Percentiles rank a stretch among this genome's conserved stretches.
These are phyloP conservation scores for Orbilia blumenaviensis DNA, from an alignment of 2,329 filamentous ascomycete genomes.

Conservation along the genomic window DNA sequence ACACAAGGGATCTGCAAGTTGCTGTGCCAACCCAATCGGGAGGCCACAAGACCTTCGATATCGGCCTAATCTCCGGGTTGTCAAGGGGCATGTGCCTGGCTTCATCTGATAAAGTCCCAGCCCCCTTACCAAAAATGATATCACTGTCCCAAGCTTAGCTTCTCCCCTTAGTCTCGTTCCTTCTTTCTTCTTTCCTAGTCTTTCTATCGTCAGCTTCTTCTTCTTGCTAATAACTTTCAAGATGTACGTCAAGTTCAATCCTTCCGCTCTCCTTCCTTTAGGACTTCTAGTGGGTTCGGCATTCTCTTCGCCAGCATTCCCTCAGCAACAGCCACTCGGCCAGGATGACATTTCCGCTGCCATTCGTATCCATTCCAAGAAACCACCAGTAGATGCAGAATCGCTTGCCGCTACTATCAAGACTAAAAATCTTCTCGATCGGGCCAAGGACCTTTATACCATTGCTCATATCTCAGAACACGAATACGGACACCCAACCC, in stretches of 20 bases:
- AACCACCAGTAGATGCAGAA: slow-evolving; percentile 22
- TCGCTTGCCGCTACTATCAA: slow-evolving; percentile 62
- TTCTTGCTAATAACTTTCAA: slow-evolving; percentile 1
- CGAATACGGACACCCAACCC: slow-evolving; percentile 74
- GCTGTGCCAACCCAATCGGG: slow-evolving; percentile 33
- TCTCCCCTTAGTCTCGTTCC: not conserved
- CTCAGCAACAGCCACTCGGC: slow-evolving; percentile 21
- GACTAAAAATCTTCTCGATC: slow-evolving; percentile 67
- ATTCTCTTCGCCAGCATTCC: not conserved
- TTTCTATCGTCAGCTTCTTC: not conserved
- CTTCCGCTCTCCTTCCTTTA: slow-evolving; percentile 20
- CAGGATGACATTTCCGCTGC: slow-evolving; percentile 2
- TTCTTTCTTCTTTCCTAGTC: not conserved
- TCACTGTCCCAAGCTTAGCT: slow-evolving; percentile 15
- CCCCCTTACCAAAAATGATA: slow-evolving; percentile 27
- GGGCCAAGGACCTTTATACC: slow-evolving; percentile 70
- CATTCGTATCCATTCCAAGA: slow-evolving; percentile 26
- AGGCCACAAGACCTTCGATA: slow-evolving; percentile 7
- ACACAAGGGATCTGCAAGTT: slow-evolving; percentile 33
- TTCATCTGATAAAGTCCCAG: slow-evolving; percentile 11
- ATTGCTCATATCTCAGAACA: slow-evolving; percentile 69
- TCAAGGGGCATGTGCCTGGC: not conserved
- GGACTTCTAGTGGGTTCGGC: slow-evolving; percentile 23
- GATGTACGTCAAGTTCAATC: slow-evolving; percentile 44
- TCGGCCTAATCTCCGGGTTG: slow-evolving; percentile 6